Conservation (phyloP, 768 basidiomycete genomes). For the Termitomyces sp. region DNA sequence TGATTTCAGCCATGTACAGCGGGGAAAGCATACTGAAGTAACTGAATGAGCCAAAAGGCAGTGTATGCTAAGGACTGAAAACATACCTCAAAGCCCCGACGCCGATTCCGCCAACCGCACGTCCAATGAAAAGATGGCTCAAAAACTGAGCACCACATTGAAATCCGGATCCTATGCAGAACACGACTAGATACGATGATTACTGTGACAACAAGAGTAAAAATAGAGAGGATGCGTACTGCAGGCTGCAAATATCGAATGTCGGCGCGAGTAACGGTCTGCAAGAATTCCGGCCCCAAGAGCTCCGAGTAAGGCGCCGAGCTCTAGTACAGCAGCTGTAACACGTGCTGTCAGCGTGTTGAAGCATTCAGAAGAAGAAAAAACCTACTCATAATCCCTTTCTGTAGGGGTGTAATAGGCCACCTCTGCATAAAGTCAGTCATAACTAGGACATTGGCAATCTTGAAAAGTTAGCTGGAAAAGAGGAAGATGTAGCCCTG, state of each 20-base stretch:
- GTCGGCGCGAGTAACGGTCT: conserved; percentile 62
- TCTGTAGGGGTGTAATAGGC: conserved; percentile 70
- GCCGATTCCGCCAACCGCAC: conserved; percentile 74
- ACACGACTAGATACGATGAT: conserved; percentile 42
- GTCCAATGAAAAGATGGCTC: conserved; percentile 58
- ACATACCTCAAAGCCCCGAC: conserved; percentile 70
- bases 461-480: conserved; percentile 26
- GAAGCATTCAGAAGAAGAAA: neutral
- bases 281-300: conserved; percentile 63
- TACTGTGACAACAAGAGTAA: neutral
- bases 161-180: conserved; percentile 67
- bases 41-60: neutral
- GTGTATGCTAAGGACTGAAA: neutral
- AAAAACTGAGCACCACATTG: conserved; percentile 61
- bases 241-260: conserved; percentile 66
- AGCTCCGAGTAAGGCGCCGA: conserved; percentile 78
- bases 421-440: conserved; percentile 64
- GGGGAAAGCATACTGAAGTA: conserved; percentile 66
- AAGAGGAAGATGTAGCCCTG: neutral
- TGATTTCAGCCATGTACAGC: conserved; percentile 83
- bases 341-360: neutral
- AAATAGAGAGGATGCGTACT: conserved; percentile 34
- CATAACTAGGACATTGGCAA: conserved; percentile 86
- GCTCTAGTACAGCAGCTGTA: conserved; percentile 71
- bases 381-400: conserved; percentile 70